phyloP scores from a whole-genome alignment of 2,329 filamentous ascomycete genomes.

The Colletotrichum agaves region DNA sequence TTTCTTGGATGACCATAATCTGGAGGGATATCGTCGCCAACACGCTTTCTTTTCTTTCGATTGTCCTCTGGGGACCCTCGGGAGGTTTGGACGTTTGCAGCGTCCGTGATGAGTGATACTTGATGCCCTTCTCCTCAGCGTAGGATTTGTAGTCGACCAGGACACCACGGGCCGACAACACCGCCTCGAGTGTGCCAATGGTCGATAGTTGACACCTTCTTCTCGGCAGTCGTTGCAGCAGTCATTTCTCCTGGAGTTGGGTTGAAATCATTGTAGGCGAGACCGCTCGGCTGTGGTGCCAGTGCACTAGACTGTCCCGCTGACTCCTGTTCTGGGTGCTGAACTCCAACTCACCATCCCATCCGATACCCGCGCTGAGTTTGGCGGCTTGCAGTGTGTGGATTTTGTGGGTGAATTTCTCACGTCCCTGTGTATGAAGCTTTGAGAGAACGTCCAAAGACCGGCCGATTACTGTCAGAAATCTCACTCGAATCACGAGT shows the following conservation, averaged over 20 bases:
- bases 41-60: no score
- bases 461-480: conserved; percentile 46
- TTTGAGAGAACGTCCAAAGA: conserved; percentile 53
- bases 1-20: no score
- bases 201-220: conserved; percentile 52
- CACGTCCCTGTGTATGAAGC: conserved; percentile 49
- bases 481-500: neutral
- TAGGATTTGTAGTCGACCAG: conserved; percentile 65
- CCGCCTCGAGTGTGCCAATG: conserved; percentile 65
- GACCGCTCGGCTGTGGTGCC: conserved; percentile 55
- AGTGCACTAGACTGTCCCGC: conserved; percentile 65
- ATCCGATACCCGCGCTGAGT: conserved; percentile 44
- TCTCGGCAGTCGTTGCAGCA: conserved; percentile 41
- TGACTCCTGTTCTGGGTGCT: conserved; percentile 67
- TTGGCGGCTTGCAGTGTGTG: conserved; percentile 47
- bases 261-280: conserved; percentile 62
- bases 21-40: no score
- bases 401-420: conserved; percentile 49
- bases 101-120: conserved; percentile 56
- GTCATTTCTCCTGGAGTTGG: conserved; percentile 49
- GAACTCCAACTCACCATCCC: conserved; percentile 63
- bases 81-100: neutral
- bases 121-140: conserved; percentile 59
- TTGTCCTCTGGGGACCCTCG: neutral
- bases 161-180: conserved; percentile 64